A percentile compares a stretch with the other conserved stretches of the same genome.
phyloP scores from a whole-genome alignment of 306 rosid genomes.

The Vicia sativa region DNA sequence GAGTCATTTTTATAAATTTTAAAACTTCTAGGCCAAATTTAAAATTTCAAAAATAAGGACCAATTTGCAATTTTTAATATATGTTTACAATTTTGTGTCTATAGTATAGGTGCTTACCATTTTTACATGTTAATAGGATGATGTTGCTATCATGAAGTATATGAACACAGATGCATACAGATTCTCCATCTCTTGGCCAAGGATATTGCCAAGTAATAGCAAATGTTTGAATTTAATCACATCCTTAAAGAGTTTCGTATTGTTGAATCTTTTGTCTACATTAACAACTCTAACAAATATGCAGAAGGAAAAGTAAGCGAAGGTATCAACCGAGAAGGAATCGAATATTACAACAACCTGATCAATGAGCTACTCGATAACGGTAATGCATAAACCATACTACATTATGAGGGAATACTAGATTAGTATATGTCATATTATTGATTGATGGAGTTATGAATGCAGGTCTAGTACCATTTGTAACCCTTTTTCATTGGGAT shows the following conservation, averaged over 20 bases:
- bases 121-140: conserved; percentile 52
- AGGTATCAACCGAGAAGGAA: conserved; percentile 63
- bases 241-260: conserved; percentile 8
- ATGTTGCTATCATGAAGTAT: conserved; percentile 67
- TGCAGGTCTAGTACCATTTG: conserved; percentile 42
- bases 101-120: not conserved
- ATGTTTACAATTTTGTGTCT: not conserved
- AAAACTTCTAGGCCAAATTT: too few relatives aligned
- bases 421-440: too few relatives aligned
- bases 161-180: conserved; percentile 68
- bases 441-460: conserved; percentile 16
- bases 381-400: conserved; percentile 38
- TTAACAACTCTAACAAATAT: conserved; percentile 7
- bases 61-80: not conserved
- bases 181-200: conserved; percentile 84
- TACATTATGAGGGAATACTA: not conserved
- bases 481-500: conserved; percentile 49
- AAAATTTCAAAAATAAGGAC: too few relatives aligned
- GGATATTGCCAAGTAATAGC: conserved; percentile 67
- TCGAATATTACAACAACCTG: conserved; percentile 62
- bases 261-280: conserved; percentile 14
- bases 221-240: conserved; percentile 9
- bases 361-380: conserved; percentile 57
- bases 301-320: conserved; percentile 59
- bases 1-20: too few relatives aligned